Percentiles rank a stretch among this genome's conserved stretches.
Conservation (phyloP, 805 yeast species). For the Soucietia sequanensis region DNA sequence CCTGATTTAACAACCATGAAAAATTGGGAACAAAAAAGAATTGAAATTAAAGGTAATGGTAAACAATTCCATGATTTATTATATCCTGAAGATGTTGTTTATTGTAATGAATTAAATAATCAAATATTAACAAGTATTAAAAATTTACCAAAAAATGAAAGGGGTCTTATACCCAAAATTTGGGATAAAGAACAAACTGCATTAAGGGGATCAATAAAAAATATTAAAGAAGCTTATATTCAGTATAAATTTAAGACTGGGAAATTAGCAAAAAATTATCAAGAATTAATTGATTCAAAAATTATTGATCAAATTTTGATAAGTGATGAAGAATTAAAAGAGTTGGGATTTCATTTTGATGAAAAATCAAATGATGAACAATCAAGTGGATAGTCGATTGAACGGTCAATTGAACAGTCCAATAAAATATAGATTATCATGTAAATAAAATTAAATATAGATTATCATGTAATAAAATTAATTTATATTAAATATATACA, state of each 20-base stretch:
- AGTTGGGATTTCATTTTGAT: slow-evolving; percentile 11
- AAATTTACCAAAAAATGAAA: background rate
- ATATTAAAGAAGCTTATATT: slow-evolving; percentile 45
- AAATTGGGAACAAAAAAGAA: slow-evolving; percentile 24
- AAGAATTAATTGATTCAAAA: slow-evolving; percentile 38
- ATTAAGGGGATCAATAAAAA: slow-evolving; percentile 43
- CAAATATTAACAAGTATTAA: slow-evolving; percentile 12
- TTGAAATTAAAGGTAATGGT: slow-evolving; percentile 14
- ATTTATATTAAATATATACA: too few species aligned
- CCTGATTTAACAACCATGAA: slow-evolving; percentile 37
- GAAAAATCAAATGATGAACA: background rate
- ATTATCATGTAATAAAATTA: too few species aligned
- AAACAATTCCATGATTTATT: slow-evolving; percentile 34
- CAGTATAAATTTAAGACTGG: slow-evolving; percentile 38
- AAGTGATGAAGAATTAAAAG: slow-evolving; percentile 13
- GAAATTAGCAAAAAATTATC: slow-evolving; percentile 31
- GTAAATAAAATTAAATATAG: too few species aligned
- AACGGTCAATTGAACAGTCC: background rate
- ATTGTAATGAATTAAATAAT: slow-evolving; percentile 41
- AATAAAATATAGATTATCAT: too few species aligned
- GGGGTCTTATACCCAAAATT: slow-evolving; percentile 48
- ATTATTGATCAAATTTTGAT: slow-evolving; percentile 22
- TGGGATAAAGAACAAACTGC: slow-evolving; percentile 50
- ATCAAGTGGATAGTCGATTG: background rate
- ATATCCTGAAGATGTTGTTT: slow-evolving; percentile 56